Conservation (phyloP, 1,139 yeast species). For the Kluyveromyces marxianus region DNA sequence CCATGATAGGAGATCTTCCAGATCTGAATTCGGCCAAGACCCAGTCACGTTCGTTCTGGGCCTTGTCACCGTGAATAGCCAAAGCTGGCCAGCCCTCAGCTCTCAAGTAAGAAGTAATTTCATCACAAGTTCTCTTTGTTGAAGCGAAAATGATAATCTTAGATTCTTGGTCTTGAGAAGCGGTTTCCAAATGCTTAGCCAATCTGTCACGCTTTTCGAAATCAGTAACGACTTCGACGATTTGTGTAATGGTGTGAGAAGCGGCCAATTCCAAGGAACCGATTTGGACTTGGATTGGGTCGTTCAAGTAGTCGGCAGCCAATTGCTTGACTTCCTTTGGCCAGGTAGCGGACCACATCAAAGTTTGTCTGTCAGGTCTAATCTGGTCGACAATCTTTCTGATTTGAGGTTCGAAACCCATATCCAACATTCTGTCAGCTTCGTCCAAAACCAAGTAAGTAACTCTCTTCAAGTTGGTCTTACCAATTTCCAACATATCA, state of each 20-base stretch:
- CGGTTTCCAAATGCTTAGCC: slow-evolving; percentile 73
- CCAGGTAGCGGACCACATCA: slow-evolving; percentile 99
- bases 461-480: slow-evolving; percentile 91
- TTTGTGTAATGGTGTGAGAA: slow-evolving; percentile 89
- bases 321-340: slow-evolving; percentile 94
- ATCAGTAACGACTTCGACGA: slow-evolving; percentile 85
- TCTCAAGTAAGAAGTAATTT: slow-evolving; percentile 82
- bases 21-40: slow-evolving; percentile 85
- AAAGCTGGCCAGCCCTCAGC: slow-evolving; percentile 98
- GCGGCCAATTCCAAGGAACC: slow-evolving; percentile 96
- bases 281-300: slow-evolving; percentile 91
- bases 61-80: slow-evolving; percentile 98
- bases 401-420: slow-evolving; percentile 97
- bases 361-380: slow-evolving; percentile 95
- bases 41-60: slow-evolving; percentile 98
- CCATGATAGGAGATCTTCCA: slow-evolving; percentile 95
- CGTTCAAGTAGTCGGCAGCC: slow-evolving; percentile 83
- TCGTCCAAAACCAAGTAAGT: slow-evolving; percentile 95
- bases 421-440: slow-evolving; percentile 94
- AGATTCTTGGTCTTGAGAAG: slow-evolving; percentile 69
- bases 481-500: slow-evolving; percentile 93
- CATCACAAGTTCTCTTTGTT: slow-evolving; percentile 97
- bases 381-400: slow-evolving; percentile 92
- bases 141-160: slow-evolving; percentile 87
- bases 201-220: slow-evolving; percentile 92